phyloP scores from a whole-genome alignment of 106 monocot species.

The Allium sativum region DNA sequence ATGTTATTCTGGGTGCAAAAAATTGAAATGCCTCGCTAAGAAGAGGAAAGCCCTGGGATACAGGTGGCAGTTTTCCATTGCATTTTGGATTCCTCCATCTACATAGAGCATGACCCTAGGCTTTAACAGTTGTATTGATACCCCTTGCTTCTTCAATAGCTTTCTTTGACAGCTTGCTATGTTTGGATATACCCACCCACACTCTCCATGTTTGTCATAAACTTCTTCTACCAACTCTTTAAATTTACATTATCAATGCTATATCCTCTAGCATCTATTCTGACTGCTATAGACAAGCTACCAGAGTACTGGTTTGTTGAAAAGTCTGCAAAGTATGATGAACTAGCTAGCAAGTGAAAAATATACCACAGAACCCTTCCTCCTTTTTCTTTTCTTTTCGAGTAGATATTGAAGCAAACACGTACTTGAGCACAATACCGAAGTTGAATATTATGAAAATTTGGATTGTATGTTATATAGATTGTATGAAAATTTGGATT shows the following conservation, averaged over 20 bases:
- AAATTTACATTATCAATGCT: constrained; percentile 1
- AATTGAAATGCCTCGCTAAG: constrained; percentile 45
- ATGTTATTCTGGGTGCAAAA: constrained; percentile 26
- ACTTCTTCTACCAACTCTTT: neutral
- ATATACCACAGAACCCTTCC: too few species aligned
- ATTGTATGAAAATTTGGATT: too few species aligned
- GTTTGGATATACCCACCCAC: neutral
- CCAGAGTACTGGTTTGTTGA: neutral
- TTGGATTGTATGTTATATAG: too few species aligned
- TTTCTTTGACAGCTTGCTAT: constrained; percentile 7
- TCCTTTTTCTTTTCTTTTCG: too few species aligned
- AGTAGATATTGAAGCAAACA: too few species aligned
- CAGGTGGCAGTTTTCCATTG: constrained; percentile 45
- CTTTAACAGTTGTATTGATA: constrained; percentile 7
- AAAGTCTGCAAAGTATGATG: too few species aligned
- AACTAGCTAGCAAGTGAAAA: too few species aligned
- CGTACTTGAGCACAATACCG: too few species aligned
- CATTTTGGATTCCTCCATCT: constrained; percentile 33
- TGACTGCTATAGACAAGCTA: constrained; percentile 3
- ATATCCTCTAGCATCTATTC: neutral
- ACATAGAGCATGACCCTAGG: neutral
- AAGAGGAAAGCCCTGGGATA: constrained; percentile 38
- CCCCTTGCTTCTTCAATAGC: constrained; percentile 1
- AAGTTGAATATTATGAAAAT: too few species aligned
- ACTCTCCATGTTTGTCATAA: neutral